phyloP scores from a whole-genome alignment of 768 basidiomycete species.

The Termitomyces sp. region DNA sequence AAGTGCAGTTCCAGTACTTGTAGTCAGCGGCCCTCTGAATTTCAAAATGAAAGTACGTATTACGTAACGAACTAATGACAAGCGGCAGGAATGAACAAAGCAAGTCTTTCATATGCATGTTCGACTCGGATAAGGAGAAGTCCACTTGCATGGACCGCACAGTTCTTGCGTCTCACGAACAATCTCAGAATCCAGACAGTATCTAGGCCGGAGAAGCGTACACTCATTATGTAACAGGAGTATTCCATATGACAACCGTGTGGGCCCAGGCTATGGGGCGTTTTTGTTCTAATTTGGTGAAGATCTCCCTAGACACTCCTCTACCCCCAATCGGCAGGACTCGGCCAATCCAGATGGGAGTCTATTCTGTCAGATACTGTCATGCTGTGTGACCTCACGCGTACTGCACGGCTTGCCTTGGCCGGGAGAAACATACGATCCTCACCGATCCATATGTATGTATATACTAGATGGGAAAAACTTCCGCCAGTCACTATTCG shows the following conservation, averaged over 20 bases:
- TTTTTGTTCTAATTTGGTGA: constrained; percentile 25
- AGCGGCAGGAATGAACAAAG: background rate
- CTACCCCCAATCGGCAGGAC: background rate
- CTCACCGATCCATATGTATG: background rate
- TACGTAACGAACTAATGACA: background rate
- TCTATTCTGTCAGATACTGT: background rate
- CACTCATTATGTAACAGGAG: background rate
- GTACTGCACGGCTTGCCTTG: background rate
- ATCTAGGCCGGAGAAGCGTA: background rate
- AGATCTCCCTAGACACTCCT: constrained; percentile 28
- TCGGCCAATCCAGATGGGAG: background rate
- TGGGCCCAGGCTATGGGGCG: background rate
- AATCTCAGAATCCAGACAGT: background rate
- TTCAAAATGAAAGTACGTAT: background rate
- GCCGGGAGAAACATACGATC: constrained; percentile 2
- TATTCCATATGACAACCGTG: background rate
- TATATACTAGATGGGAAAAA: background rate
- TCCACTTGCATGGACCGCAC: background rate
- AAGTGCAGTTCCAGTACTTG: background rate
- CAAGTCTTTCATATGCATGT: background rate
- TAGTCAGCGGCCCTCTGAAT: too few species aligned
- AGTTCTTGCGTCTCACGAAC: background rate
- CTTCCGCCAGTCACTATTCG: background rate
- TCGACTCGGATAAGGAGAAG: background rate
- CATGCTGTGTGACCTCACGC: background rate